Evolutionary conservation across 495 filamentous ascomycete species (phyloP).

Genomic region (Xylaria palmicola): DNA sequence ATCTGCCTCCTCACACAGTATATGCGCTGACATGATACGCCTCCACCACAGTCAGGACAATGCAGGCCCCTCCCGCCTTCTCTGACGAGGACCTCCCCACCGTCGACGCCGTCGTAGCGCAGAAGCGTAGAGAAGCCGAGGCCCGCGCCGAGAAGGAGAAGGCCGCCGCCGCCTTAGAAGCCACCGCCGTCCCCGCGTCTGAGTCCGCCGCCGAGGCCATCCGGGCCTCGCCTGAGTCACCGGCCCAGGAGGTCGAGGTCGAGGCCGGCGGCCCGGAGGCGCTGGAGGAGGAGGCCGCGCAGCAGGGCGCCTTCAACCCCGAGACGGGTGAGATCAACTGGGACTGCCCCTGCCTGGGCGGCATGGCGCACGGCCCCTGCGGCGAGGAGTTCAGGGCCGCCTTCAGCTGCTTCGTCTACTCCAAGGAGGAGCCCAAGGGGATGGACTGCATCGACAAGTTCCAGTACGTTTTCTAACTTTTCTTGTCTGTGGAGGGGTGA

Average conservation of each 20-base stretch:
- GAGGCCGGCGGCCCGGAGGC: constrained; percentile 45
- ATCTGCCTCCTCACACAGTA: background rate
- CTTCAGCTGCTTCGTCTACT: constrained; percentile 97
- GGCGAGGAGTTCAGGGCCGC: constrained; percentile 91
- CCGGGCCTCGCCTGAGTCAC: constrained; percentile 22
- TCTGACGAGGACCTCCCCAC: constrained; percentile 49
- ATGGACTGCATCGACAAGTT: constrained; percentile 99
- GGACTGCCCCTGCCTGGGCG: constrained; percentile 96
- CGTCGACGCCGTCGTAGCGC: constrained; percentile 49
- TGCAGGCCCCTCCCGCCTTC: constrained; percentile 39
- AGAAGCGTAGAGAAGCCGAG: constrained; percentile 47
- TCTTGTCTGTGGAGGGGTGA: background rate
- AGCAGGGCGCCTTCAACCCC: constrained; percentile 92
- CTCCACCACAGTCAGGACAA: constrained; percentile 29
- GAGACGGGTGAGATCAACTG: constrained; percentile 99
- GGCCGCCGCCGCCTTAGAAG: constrained; percentile 13
- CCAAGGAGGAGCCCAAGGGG: constrained; percentile 93
- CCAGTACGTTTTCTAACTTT: constrained; percentile 63
- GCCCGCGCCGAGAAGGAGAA: constrained; percentile 23
- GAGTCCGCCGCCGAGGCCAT: constrained; percentile 21
- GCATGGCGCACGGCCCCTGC: constrained; percentile 96
- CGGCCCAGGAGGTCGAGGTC: constrained; percentile 20
- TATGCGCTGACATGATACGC: background rate
- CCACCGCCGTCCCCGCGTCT: constrained; percentile 17
- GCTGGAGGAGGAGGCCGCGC: constrained; percentile 74